phyloP scores from a whole-genome alignment of 2,329 filamentous ascomycete species.

The Endoconidiophora laricicola region DNA sequence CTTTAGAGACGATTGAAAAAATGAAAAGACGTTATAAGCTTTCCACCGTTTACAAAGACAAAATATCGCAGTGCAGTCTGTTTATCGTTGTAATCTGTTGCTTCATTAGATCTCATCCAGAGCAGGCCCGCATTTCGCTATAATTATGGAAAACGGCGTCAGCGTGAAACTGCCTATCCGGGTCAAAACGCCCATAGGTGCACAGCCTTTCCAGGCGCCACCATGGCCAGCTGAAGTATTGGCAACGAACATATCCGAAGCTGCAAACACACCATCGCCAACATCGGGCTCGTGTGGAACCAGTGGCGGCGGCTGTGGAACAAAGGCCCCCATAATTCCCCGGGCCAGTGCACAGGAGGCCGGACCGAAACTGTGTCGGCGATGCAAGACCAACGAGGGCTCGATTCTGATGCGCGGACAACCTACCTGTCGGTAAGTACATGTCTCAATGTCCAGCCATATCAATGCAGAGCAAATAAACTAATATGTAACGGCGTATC shows the following conservation, averaged over 20 bases:
- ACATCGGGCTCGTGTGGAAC: too few relatives aligned
- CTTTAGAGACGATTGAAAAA: background rate
- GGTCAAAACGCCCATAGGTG: background rate
- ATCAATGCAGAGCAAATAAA: background rate
- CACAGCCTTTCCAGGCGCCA: too few relatives aligned
- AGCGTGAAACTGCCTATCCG: background rate
- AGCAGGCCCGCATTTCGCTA: too few relatives aligned
- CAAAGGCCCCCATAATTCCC: too few relatives aligned
- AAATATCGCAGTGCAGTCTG: too few relatives aligned
- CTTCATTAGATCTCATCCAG: too few relatives aligned
- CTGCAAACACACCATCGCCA: too few relatives aligned
- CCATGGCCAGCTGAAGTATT: too few relatives aligned
- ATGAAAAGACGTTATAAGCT: background rate
- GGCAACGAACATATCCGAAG: too few relatives aligned
- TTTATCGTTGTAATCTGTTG: too few relatives aligned
- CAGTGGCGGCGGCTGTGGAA: background rate
- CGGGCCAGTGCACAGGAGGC: background rate
- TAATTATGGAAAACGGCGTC: background rate
- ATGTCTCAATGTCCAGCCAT: background rate
- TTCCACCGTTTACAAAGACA: too few relatives aligned
- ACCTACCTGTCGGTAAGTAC: conserved; percentile 17
- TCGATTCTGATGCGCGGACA: conserved; percentile 13
- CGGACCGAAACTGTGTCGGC: conserved; percentile 8
- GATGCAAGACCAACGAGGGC: conserved; percentile 10
- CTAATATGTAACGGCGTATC: conserved; percentile 4